Evolutionary conservation across 2,329 filamentous ascomycete genomes (phyloP), one percentile per base, ranked within the genome.

Genomic region (Periconia digitata): DNA sequence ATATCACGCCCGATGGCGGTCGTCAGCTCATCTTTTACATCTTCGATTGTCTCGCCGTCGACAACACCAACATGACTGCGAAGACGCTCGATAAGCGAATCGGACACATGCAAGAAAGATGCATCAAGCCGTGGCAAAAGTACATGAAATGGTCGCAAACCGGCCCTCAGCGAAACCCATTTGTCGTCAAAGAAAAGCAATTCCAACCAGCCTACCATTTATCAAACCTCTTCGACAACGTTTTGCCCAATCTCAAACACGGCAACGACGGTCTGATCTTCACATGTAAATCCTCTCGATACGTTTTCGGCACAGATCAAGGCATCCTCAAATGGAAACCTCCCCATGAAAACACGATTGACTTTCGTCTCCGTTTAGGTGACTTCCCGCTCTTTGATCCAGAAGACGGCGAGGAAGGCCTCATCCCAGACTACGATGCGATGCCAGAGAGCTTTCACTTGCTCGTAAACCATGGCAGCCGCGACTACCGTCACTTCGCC

Each of bases 321-420:
- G 87, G 96, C 69, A 99, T 96, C 54, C 78, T 99, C 34, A 99
- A 99, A 72, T 99, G 94, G 94, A 99, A 99, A 74, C 91, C 92
- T 0, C 90, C 90, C 3, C 80, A 89, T 56, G 94, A 99, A 71
- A 99, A 99, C 75, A 95, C 91, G 0, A 85, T 99, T 59, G 94
- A 99, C 70, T 96, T 96, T 70, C 83, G 87, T 36, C 80, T 97
- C 60, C 83, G 82, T 43, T 80, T 99, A 37, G 75, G 72, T 45
- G 78, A 81, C 12, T 97, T 96, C 63, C 87, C 88, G 0, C 66
- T 78, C 0, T 77, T 87, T n/a, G 81, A 89, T 50, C 86, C 87
- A 1, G 82, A 86, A 32, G 67, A 94, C 59, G 81, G 83, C 39
- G 82, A 83, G 27, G 86, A 89, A 16, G 86, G 85, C 16, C 71